Evolutionary conservation across 306 rosid species (phyloP), one percentile per base, ranked within the genome.

Genomic region (Carpinus fangiana): DNA sequence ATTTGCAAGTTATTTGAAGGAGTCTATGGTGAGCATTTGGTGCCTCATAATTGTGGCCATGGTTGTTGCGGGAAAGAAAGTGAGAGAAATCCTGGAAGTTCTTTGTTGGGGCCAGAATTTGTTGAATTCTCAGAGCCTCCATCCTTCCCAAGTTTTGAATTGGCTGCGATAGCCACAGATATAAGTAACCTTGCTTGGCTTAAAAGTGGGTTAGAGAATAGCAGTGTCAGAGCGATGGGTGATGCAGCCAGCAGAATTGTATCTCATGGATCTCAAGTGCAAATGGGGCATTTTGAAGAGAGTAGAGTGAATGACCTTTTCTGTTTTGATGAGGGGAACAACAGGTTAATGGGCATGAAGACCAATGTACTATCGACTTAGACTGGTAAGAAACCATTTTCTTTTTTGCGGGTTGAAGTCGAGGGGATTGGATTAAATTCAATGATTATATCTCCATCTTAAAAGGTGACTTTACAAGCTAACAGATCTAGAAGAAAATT

Each of bases 161-260:
- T 91, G 83, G 98, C 98, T 80, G 93, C 97, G 76, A 91, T 95
- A 73, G 98, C 98, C 77, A 85, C 98, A 4, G 99, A 95, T 72
- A 84, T 93, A 73, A 93, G 96, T 64, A 93, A 90, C 80, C 92
- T 93, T 74, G 98, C 98, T 84, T 95, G 99, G 99, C 90, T 93
- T 72, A 95, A 89, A 79, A 91, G 98, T 86, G 98, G 97, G 76
- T 85, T 95, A 86, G 98, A 92, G 91, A 91, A 82, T 82, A 87
- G 86, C 62, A 87, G 87, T 79, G 92, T 82, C 77, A 91, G 91
- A 82, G 87, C 84, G 73, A 85, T 87, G 90, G 88, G 90, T 74
- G 93, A 88, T 34, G 78, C 88, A 52, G 81, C 92, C 76, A 86
- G 88, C 59, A 82, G 88, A 78, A 81, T 79, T 74, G 31, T 73